A percentile compares a stretch with the other conserved stretches of the same genome.
phyloP scores from a whole-genome alignment of 2,329 filamentous ascomycete species.

The Xylariaceae sp. region DNA sequence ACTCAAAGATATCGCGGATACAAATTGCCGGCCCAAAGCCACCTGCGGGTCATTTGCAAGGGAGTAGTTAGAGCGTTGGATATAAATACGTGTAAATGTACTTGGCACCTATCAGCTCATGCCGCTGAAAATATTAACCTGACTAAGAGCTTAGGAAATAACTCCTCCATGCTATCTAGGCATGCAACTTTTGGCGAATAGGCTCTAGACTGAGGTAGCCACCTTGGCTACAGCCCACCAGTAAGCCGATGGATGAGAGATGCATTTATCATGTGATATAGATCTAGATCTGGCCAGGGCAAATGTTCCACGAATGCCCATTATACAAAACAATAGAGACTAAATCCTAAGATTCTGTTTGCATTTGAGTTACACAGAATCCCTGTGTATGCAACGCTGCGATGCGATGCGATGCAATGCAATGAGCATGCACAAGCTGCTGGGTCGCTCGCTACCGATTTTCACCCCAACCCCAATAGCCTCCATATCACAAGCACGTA shows the following conservation, averaged over 20 bases:
- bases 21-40: background rate
- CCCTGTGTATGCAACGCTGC: background rate
- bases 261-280: constrained; percentile 3
- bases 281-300: background rate
- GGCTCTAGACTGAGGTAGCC: no score
- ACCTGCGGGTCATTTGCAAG: background rate
- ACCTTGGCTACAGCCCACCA: no score
- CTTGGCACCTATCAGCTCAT: background rate
- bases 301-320: background rate
- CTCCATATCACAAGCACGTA: no score
- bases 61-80: no score
- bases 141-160: background rate
- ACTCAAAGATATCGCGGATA: background rate
- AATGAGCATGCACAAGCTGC: background rate
- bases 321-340: background rate
- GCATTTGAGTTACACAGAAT: background rate
- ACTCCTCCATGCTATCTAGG: background rate
- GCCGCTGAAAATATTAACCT: background rate
- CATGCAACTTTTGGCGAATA: background rate
- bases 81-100: no score
- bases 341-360: background rate
- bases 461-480: no score
- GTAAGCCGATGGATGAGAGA: background rate
- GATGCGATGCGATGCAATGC: background rate
- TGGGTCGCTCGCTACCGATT: background rate